A percentile compares a stretch with the other conserved stretches of the same genome.
Conservation (phyloP, 345 rosid species). For the Gossypium australe region DNA sequence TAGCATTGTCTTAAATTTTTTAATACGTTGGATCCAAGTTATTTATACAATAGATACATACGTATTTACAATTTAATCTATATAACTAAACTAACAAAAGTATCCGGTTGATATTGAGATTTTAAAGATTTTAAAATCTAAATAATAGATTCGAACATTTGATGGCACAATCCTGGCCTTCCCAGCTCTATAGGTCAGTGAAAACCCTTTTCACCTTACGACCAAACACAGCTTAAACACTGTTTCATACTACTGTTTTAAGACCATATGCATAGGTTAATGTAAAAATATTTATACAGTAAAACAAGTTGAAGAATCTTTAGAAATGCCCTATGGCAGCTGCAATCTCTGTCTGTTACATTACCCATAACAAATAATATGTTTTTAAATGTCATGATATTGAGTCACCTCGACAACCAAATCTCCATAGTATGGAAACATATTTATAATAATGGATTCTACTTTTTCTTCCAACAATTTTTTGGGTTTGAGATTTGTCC, state of each 20-base stretch:
- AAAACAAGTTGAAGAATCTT: not conserved
- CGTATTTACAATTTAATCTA: no score
- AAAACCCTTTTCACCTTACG: no score
- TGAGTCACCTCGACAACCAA: not conserved
- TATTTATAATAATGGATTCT: not conserved
- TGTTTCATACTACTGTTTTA: not conserved
- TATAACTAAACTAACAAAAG: no score
- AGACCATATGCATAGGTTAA: not conserved
- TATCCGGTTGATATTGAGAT: no score
- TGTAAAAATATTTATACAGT: no score
- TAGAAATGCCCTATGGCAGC: not conserved
- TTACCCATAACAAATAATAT: no score
- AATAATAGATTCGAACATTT: not conserved
- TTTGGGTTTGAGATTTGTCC: no score
- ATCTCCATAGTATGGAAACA: constrained; percentile 7
- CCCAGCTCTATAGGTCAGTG: not conserved
- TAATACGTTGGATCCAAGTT: no score
- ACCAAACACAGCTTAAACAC: no score
- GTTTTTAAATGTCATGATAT: not conserved
- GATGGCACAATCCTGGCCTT: not conserved
- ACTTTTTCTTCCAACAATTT: not conserved
- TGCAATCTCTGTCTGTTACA: not conserved
- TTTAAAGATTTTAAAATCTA: no score
- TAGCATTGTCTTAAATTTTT: no score
- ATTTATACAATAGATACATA: no score